Base-by-base conservation (phyloP, 2,329 filamentous ascomycete species). In the Teratosphaeria viscida region DNA sequence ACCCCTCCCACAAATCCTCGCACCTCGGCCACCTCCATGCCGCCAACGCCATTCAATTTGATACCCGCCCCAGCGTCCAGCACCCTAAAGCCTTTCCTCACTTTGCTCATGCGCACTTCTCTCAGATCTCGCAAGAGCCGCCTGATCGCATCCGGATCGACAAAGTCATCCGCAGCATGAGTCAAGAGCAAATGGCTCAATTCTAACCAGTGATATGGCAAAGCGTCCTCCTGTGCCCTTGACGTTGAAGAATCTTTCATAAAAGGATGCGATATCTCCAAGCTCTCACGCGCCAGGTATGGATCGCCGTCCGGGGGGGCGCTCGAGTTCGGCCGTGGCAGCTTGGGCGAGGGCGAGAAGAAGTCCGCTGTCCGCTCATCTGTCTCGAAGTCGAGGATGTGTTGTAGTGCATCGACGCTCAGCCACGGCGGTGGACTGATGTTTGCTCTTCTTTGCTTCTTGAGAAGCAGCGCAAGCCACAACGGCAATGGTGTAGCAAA, bases 191-290 rank as follows among this genome's bases (percentile, higher is more conserved):
- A 85, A 74, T 96, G 91, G 19, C 88, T 87, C 8, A 97, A 77
- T 75, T 97, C 94, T 52, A 95, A 82, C 92, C 92, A 99, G 77
- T 97, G 92, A 72, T 95, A 97, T 0, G 94, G 94, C 35, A 99
- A 78, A 14, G 86, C 84, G 49, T 85, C 84, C 0, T 85, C 76
- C 8, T 86, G 84, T 1, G 87, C 83, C 54, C 83, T 78, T 23
- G 86, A 84, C 0, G 87, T 91, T 64, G 88, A 90, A 16, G 86
- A 86, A 54, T 73, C 66, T 1, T 85, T 83, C 1, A 95, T 75
- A 71, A 96, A 96, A 0, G 92, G 92, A 3, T 92, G 84, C 14
- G 68, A 70, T 12, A 68, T 60, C 60, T 74, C 72, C 26, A 71
- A 60, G 29, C 63, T 61, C 4, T 67, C 61, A 7, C 56, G 59